Conservation (phyloP, 1,284 basidiomycete genomes). For the Peniophora sp. region DNA sequence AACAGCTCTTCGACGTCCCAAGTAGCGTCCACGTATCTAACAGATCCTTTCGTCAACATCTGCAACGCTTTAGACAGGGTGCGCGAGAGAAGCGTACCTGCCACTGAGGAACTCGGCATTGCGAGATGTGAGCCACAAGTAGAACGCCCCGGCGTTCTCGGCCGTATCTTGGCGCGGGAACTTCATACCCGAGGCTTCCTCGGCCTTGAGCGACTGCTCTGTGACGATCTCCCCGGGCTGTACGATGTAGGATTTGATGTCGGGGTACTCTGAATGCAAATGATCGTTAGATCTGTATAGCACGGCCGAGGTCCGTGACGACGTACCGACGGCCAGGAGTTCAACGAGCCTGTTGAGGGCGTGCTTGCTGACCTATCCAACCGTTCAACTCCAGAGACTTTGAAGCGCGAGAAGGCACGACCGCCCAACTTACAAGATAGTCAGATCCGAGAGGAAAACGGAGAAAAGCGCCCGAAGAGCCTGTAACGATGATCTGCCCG, state of each 20-base stretch:
- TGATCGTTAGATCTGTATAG: background rate
- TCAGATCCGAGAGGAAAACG: background rate
- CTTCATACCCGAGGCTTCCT: background rate
- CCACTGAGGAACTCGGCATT: constrained; percentile 1
- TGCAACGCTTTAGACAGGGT: background rate
- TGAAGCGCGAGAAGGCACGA: too few species aligned
- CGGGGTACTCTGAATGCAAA: background rate
- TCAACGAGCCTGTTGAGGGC: background rate
- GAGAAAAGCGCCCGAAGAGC: background rate
- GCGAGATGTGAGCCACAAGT: background rate
- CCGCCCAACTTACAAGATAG: background rate
- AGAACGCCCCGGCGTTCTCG: background rate
- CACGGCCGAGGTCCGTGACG: background rate
- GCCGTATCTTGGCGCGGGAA: background rate
- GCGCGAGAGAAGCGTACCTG: background rate
- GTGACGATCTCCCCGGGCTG: background rate
- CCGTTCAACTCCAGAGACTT: too few species aligned
- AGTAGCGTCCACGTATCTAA: background rate
- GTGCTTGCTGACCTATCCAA: background rate
- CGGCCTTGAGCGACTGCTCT: background rate
- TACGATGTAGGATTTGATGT: background rate
- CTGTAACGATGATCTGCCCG: background rate
- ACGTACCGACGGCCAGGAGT: background rate
- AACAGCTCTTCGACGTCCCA: background rate
- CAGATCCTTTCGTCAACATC: background rate